Percentiles rank a stretch among this genome's conserved stretches.
phyloP scores from a whole-genome alignment of 805 yeast genomes.

The Kuraishia capsulata region DNA sequence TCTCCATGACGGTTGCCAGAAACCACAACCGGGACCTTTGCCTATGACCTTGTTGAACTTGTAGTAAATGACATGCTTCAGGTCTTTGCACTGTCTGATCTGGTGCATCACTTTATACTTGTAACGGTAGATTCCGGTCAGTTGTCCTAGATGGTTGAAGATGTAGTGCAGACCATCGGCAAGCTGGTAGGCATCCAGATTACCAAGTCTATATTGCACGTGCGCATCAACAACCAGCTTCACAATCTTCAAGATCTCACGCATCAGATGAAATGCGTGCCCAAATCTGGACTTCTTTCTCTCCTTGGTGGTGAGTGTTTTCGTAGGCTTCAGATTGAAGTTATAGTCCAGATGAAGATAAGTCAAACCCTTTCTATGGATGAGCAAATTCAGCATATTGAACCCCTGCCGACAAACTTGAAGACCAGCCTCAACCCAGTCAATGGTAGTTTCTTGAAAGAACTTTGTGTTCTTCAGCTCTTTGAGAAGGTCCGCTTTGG shows the following conservation, averaged over 20 bases:
- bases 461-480: constrained; percentile 71
- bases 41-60: constrained; percentile 82
- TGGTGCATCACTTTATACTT: constrained; percentile 98
- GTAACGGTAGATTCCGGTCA: constrained; percentile 94
- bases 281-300: constrained; percentile 95
- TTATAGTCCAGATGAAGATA: constrained; percentile 92
- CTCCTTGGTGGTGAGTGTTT: constrained; percentile 92
- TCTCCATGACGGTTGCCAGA: constrained; percentile 99
- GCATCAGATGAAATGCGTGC: constrained; percentile 85
- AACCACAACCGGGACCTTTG: constrained; percentile 97
- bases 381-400: constrained; percentile 82
- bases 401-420: constrained; percentile 92
- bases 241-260: constrained; percentile 79
- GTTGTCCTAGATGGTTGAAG: constrained; percentile 87
- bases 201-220: constrained; percentile 83
- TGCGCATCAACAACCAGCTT: constrained; percentile 90
- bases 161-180: constrained; percentile 93
- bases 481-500: constrained; percentile 46
- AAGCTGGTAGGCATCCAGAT: constrained; percentile 84
- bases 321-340: constrained; percentile 92
- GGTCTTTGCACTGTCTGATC: constrained; percentile 88
- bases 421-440: constrained; percentile 98
- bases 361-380: constrained; percentile 85
- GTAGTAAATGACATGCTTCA: constrained; percentile 85
- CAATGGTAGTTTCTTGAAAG: constrained; percentile 85